Evolutionary conservation across 306 rosid genomes (phyloP), one percentile per base, ranked within the genome.

Genomic region (Begonia fuchsioides): DNA sequence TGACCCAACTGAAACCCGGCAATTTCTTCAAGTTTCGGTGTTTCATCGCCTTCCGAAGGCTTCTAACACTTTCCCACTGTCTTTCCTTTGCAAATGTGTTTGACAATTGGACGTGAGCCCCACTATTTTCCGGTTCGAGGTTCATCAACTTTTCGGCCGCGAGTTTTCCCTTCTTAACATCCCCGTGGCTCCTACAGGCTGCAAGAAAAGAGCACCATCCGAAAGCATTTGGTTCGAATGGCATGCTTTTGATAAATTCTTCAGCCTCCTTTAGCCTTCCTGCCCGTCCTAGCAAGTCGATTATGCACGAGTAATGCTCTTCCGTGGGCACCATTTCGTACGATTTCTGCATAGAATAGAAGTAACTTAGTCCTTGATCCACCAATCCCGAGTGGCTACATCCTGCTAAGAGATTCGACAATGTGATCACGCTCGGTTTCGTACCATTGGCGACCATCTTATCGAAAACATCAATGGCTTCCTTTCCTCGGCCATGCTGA

Each of bases 191-290:
- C 41, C 58, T 73, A 48, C 81, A 80, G 20, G 72, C 76, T 59
- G 78, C 74, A 1, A 73, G 80, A 50, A 76, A 70, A 48, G 81
- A 76, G 47, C 81, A 73, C 83, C 76, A 80, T 11, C 74, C 83
- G 43, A 70, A 73, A 45, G 78, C 78, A 70, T 65, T 68, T 51
- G 83, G 83, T 56, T 76, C 76, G 16, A 68, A 51, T 5, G 74
- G 74, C 90, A 73, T 80, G 50, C 35, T 59, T 12, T 62, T 70
- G 26, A 80, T 70, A 38, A 73, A 73, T 0, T 76, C 68, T 56
- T 70, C 72, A 2, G 76, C 78, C 58, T 73, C 72, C 51, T 51
- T 47, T 45, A 76, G 81, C 66, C 67, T 73, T 51, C 83, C 78
- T 0, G 76, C 74, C 48, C 78, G 70, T 45, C 78, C 72, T 39